Percentiles rank a stretch among this genome's conserved stretches.
phyloP scores from a whole-genome alignment of 257 asterid genomes.

The Solanum megistacrolobum region DNA sequence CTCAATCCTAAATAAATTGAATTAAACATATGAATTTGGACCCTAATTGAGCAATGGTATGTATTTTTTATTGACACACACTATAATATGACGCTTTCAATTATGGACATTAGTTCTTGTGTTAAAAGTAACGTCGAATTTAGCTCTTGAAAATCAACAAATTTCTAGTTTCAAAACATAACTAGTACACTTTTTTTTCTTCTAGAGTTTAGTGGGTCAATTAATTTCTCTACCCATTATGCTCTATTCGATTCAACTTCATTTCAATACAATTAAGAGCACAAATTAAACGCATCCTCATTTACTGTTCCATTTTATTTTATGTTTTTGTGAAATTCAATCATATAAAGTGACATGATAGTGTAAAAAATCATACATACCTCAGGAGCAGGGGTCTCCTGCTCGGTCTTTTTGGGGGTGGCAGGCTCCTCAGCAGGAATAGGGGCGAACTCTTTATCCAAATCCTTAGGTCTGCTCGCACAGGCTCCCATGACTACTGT shows the following conservation, averaged over 20 bases:
- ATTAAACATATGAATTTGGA: neutral
- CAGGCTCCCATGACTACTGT: conserved; percentile 74
- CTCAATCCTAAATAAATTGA: neutral
- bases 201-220: neutral
- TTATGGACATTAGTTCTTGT: neutral
- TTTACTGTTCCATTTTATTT: neutral
- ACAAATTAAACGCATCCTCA: neutral
- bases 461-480: conserved; percentile 79
- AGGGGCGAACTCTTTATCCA: conserved; percentile 27
- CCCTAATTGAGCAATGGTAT: neutral
- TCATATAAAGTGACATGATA: neutral
- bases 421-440: conserved; percentile 29
- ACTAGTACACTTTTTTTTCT: neutral
- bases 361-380: neutral
- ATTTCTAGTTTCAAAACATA: neutral
- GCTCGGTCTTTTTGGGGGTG: conserved; percentile 31
- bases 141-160: neutral
- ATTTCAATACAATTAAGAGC: neutral
- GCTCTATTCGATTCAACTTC: neutral
- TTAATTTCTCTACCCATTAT: neutral
- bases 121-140: neutral
- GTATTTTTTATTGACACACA: neutral
- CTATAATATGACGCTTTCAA: neutral
- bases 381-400: conserved; percentile 16
- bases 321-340: neutral